Evolutionary conservation across 331 rosid genomes (phyloP), one percentile per base, ranked within the genome.

Genomic region (Saraca asoca): DNA sequence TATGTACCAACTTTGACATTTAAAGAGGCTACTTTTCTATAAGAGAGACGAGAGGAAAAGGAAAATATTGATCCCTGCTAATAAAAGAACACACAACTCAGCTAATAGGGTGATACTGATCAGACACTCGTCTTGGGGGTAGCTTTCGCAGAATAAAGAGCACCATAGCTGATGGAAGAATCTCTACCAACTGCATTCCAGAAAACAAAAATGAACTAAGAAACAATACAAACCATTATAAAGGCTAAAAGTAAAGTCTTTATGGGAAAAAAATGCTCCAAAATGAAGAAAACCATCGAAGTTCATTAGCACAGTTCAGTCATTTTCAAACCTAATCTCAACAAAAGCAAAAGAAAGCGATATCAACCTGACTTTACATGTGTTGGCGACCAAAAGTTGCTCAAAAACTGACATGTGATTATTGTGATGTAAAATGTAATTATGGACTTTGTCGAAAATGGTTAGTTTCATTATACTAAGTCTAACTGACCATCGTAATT

Each of bases 91-190:
- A 45, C 24, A 11, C 57, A 69, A 38, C 63, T 87, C 79, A 84
- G 35, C 75, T 81, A 49, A 87, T 80, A 31, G 94, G 83, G 31
- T 87, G 89, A 68, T 87, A 87, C 9, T 82, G 83, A 58, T 80
- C 90, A 13, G 86, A 82, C 31, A 80, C 82, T 18, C 83, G 54
- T 66, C 82, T 81, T 14, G 85, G 87, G 5, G 93, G 89, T 35
- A 84, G 72, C 85, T 82, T 87, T 43, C 94, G 44, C 63, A 84
- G 72, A 69, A 87, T 84, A 79, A 84, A 80, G 13, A 84, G 79
- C 60, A 87, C 94, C 80, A 87, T 65, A 39, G 81, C 81, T 0
- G 90, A 82, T 42, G 90, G 94, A 70, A 71, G 59, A 41, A 87
- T 82, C 81, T 87, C 94, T 38, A 85, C 88, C 72, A 74, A 61